Conservation (phyloP, 306 rosid species). For the Geum urbanum region DNA sequence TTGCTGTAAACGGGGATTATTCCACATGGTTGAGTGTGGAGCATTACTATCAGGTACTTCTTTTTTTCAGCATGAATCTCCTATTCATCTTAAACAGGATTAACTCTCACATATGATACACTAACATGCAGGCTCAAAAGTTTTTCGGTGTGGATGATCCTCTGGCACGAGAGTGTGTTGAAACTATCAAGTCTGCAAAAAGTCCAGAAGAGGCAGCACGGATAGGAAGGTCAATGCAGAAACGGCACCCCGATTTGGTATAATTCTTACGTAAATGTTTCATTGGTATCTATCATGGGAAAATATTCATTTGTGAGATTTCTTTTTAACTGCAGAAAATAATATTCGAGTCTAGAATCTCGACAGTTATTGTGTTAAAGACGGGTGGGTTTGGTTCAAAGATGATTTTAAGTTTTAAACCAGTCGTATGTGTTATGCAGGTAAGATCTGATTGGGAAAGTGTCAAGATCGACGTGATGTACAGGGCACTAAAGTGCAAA, state of each 20-base stretch:
- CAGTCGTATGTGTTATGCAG: conserved; percentile 34
- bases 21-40: conserved; percentile 78
- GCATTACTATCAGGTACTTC: conserved; percentile 87
- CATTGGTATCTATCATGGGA: conserved; percentile 4
- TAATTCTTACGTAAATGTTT: conserved; percentile 8
- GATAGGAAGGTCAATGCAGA: conserved; percentile 78
- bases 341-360: neutral
- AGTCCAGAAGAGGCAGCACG: conserved; percentile 94
- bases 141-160: conserved; percentile 65
- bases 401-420: neutral
- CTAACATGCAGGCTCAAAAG: conserved; percentile 60
- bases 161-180: conserved; percentile 52
- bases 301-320: neutral
- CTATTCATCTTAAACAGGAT: conserved; percentile 8
- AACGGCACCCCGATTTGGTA: conserved; percentile 66
- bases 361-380: neutral
- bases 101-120: conserved; percentile 8
- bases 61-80: conserved; percentile 19
- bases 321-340: neutral
- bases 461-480: conserved; percentile 76
- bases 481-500: conserved; percentile 75
- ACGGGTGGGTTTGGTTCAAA: neutral
- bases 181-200: conserved; percentile 64
- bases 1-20: conserved; percentile 55
- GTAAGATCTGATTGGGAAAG: conserved; percentile 78